Evolutionary conservation across 257 asterid species (phyloP), one percentile per base, ranked within the genome.

Genomic region (Solanum clarkiae): DNA sequence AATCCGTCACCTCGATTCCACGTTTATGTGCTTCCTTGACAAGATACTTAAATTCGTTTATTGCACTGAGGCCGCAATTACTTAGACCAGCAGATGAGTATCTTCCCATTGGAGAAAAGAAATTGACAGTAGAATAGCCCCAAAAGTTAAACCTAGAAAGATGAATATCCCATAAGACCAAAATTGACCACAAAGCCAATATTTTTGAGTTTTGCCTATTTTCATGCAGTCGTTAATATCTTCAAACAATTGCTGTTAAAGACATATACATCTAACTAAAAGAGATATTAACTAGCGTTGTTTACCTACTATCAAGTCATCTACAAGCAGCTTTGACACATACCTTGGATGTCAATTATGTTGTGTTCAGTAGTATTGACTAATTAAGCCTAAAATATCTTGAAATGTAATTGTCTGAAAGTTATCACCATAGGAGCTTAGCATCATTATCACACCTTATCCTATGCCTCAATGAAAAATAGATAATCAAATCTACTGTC

Each of bases 71-170:
- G 72, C 98, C 97, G 68, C 88, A 89, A 68, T 95, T 91, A 81
- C 69, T 89, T 75, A 83, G 85, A 70, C 97, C 94, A 86, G 91
- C 90, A 80, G 92, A 92, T 53, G 99, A 88, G 88, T 95, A 95
- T 92, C 99, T 94, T 86, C 93, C 93, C 98, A 97, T 95, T 83
- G 99, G 99, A 80, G 99, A 95, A 90, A 95, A 97, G 93, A 84
- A 97, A 90, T 90, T 95, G 88, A 95, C 91, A 8, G 99, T 95
- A 80, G 99, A 97, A 89, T 97, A 97, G 18, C 99, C 99, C 99
- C 99, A 97, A 86, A 93, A 97, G 93, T 97, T 97, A 94, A 93
- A 88, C 93, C 99, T 97, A 91, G 60, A 86, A 10, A 84, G 57
- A 77, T 72, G 80, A 86, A 80, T 69, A 63, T 80, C 60, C 68